These are phyloP conservation scores for Boletus rufocinnamomeus DNA, from an alignment of 768 basidiomycete species.

Conservation along the genomic window DNA sequence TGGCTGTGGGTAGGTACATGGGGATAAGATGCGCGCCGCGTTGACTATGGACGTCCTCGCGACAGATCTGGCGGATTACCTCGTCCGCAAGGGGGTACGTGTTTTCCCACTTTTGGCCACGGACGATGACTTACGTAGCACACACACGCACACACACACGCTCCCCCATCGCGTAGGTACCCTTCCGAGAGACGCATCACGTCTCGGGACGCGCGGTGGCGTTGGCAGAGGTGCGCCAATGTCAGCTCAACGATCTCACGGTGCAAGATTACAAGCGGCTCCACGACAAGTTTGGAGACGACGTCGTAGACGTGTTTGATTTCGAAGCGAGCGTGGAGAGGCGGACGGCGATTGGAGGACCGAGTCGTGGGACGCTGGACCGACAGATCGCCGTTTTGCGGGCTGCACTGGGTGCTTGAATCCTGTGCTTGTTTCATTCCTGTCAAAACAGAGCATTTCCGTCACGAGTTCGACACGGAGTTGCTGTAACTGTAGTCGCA, in stretches of 20 bases:
- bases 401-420: constrained; percentile 44
- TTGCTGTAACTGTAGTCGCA: background rate
- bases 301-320: constrained; percentile 84
- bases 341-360: constrained; percentile 88
- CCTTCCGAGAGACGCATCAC: constrained; percentile 98
- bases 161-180: constrained; percentile 57
- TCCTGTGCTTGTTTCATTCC: background rate
- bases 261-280: constrained; percentile 78
- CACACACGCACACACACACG: background rate
- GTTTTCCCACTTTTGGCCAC: background rate
- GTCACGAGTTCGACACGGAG: background rate
- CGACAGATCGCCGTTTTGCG: constrained; percentile 83
- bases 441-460: background rate
- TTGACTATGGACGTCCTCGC: constrained; percentile 98
- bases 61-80: constrained; percentile 98
- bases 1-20: constrained; percentile 65
- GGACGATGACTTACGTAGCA: background rate
- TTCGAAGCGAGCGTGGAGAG: constrained; percentile 96
- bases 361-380: constrained; percentile 80
- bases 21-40: constrained; percentile 85
- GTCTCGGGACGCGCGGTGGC: constrained; percentile 97
- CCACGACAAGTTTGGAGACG: constrained; percentile 75
- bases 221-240: constrained; percentile 79
- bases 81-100: constrained; percentile 96
- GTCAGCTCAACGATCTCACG: constrained; percentile 79